Base-by-base conservation (phyloP, 495 filamentous ascomycete species). In the Polyplosphaeria fusca region DNA sequence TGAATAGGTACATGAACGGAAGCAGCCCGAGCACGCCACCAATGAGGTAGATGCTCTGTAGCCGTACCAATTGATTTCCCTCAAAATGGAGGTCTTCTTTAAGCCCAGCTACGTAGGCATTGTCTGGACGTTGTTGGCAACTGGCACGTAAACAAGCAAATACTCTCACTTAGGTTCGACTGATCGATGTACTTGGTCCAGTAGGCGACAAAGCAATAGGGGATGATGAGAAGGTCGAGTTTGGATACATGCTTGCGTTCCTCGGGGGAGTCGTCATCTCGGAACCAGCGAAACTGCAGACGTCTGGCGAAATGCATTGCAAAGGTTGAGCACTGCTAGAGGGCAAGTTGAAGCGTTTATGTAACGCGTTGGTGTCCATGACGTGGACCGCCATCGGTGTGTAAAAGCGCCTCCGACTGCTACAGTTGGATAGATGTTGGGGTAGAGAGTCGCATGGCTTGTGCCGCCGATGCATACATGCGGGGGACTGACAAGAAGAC, bases 21-120 rank as follows among this genome's bases (percentile, higher is more conserved):
- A 81, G 58, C 58, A 78, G 78, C 30, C 75, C 76, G 1, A 77
- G 37, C 16, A 79, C 77, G 12, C 74, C 74, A n/a, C 78, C 78
- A 38, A 81, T 58, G 13, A 73, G 76, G 60, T 77, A 79, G 43
- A 77, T 66, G 1, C 74, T 78, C 46, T 77, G 73, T 4, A 77
- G 68, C 20, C 76, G 68, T 16, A 77, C 71, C 27, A 77, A 70
- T 60, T 79, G 67, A 64, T 79, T 78, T 39, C 75, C 75, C 13
- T 73, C 42, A 43, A 79, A 60, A 24, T 27, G 26, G 19, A 60
- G 40, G 25, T 60, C 47, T 23, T 60, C 56, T 24, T 60, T 60
- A 30, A 60, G 47, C 14, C 56, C 56, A 24, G 25, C 47, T 18
- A 60, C 56, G 37, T 60, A 60, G 19, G 47, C 56, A 40, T 60